A percentile compares a stretch with the other conserved stretches of the same genome.
These are phyloP conservation scores for Ascochyta koolunga DNA, from an alignment of 2,329 filamentous ascomycete species.

Conservation along the genomic window DNA sequence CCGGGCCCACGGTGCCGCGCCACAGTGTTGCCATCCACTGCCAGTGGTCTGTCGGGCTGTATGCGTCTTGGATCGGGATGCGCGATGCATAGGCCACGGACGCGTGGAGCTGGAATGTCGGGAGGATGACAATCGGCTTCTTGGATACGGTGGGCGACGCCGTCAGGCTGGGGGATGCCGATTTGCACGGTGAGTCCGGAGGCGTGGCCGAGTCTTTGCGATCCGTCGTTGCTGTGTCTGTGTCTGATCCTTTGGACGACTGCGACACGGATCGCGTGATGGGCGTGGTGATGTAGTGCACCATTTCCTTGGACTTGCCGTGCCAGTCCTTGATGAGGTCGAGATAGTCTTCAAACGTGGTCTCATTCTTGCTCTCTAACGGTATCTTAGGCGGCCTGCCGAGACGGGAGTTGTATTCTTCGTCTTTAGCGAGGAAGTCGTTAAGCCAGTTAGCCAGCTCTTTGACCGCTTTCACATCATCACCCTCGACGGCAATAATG, in stretches of 20 bases:
- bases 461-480: constrained; percentile 66
- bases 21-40: constrained; percentile 96
- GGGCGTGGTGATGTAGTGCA: constrained; percentile 58
- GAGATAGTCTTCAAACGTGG: constrained; percentile 63
- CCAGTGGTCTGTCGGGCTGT: constrained; percentile 89
- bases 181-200: constrained; percentile 8
- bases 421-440: constrained; percentile 58
- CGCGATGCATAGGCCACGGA: constrained; percentile 76
- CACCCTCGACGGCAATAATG: constrained; percentile 83
- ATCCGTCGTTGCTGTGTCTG: neutral
- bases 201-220: constrained; percentile 29
- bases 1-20: constrained; percentile 82
- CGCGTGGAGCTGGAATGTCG: constrained; percentile 78
- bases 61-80: constrained; percentile 77
- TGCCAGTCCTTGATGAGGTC: constrained; percentile 76
- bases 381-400: constrained; percentile 56
- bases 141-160: constrained; percentile 15
- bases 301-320: constrained; percentile 72
- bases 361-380: constrained; percentile 45
- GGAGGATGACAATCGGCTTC: constrained; percentile 76
- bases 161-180: neutral
- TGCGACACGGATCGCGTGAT: constrained; percentile 2
- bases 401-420: constrained; percentile 57
- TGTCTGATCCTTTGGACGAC: constrained; percentile 21
- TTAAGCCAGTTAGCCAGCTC: constrained; percentile 70